Evolutionary conservation across 768 basidiomycete species (phyloP).

Genomic region (Amanita brunnescens): DNA sequence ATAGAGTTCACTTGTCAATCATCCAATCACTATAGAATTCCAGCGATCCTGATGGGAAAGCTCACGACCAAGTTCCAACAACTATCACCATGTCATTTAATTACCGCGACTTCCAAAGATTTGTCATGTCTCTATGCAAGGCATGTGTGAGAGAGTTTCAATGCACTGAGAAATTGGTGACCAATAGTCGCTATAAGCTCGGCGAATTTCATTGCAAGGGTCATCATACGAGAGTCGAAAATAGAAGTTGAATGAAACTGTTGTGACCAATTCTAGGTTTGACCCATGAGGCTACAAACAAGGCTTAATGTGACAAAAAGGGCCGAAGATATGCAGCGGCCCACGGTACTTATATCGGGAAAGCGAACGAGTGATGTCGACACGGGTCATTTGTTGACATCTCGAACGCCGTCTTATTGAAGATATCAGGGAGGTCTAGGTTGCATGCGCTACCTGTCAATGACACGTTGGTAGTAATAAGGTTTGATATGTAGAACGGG

Average conservation of each 20-base stretch:
- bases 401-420: neutral
- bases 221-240: neutral
- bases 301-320: neutral
- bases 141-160: neutral
- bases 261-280: neutral
- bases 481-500: neutral
- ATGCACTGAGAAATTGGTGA: no score
- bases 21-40: no score
- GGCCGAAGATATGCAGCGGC: neutral
- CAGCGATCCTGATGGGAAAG: neutral
- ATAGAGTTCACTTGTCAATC: neutral
- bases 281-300: neutral
- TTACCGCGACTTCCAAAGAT: neutral
- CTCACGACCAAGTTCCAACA: neutral
- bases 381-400: neutral
- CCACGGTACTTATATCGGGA: neutral
- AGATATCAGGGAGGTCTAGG: neutral
- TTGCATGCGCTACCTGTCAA: neutral
- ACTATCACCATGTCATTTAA: neutral
- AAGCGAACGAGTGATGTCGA: neutral
- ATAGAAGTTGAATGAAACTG: neutral
- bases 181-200: no score
- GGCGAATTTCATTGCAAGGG: neutral
- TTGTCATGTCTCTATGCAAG: no score
- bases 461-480: neutral